Percentiles rank a stretch among this genome's conserved stretches.
Evolutionary conservation across 2,329 filamentous ascomycete species (phyloP).

Genomic region (Spiromastix sp.): DNA sequence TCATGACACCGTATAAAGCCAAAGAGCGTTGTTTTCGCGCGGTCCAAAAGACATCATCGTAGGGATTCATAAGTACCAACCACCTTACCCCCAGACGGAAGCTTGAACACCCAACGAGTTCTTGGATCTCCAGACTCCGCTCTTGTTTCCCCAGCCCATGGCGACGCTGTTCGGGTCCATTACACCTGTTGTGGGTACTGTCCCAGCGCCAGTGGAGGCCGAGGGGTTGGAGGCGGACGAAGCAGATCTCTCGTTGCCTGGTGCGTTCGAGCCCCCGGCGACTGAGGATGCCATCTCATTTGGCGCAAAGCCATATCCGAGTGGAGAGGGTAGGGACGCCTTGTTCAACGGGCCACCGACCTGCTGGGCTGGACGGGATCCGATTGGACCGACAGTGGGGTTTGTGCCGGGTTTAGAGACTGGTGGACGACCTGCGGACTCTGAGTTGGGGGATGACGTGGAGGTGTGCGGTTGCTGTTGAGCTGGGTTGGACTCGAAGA

Average conservation of each 20-base stretch:
- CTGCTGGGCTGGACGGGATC: conserved; percentile 65
- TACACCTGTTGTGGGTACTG: conserved; percentile 12
- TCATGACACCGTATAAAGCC: background rate
- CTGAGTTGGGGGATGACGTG: conserved; percentile 69
- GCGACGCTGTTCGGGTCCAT: conserved; percentile 35
- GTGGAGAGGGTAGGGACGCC: conserved; percentile 70
- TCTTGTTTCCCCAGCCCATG: conserved; percentile 68
- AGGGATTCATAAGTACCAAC: background rate
- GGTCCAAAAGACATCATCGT: background rate
- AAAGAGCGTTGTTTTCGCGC: too few species aligned
- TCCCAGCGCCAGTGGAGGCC: conserved; percentile 32
- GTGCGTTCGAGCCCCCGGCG: conserved; percentile 25
- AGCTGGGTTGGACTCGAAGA: conserved; percentile 47
- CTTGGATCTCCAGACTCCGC: conserved; percentile 76
- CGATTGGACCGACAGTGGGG: conserved; percentile 72
- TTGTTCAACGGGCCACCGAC: conserved; percentile 53
- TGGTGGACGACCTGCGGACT: conserved; percentile 54
- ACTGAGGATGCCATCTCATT: conserved; percentile 31
- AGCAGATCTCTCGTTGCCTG: conserved; percentile 43
- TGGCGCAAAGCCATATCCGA: conserved; percentile 60
- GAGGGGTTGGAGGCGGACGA: conserved; percentile 52
- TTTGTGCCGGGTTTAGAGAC: conserved; percentile 51
- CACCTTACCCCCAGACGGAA: conserved; percentile 78
- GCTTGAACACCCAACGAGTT: conserved; percentile 76
- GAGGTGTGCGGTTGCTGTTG: conserved; percentile 63